A percentile compares a stretch with the other conserved stretches of the same genome.
These are phyloP conservation scores for Gnomoniopsis smithogilvyi DNA, from an alignment of 2,329 filamentous ascomycete species.

Conservation along the genomic window DNA sequence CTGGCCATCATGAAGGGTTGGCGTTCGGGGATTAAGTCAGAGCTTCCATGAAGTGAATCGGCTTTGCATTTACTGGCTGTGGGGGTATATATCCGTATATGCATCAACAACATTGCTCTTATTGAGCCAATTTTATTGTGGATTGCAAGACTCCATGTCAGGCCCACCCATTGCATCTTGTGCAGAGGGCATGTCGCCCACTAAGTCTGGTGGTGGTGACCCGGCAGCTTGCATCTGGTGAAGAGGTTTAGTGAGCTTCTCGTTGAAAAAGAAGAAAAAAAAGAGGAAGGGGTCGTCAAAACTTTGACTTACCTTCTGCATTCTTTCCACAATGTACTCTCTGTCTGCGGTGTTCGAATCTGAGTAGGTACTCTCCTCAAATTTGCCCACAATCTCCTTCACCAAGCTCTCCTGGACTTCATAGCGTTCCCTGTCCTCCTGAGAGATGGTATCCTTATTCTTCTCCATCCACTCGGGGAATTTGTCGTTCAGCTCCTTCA, in stretches of 20 bases:
- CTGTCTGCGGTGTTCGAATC: constrained; percentile 79
- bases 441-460: constrained; percentile 62
- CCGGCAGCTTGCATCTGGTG: constrained; percentile 92
- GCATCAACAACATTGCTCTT: neutral
- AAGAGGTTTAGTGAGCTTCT: too few species aligned
- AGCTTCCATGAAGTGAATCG: constrained; percentile 7
- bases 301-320: constrained; percentile 76
- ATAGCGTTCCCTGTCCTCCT: constrained; percentile 76
- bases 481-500: constrained; percentile 94
- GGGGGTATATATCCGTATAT: constrained; percentile 12
- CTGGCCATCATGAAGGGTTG: neutral
- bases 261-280: too few species aligned
- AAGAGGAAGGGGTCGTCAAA: neutral
- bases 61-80: constrained; percentile 21
- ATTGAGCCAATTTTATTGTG: constrained; percentile 43
- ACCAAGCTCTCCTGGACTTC: constrained; percentile 77
- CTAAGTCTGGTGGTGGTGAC: constrained; percentile 83
- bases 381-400: constrained; percentile 81
- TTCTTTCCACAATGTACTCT: constrained; percentile 92
- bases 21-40: constrained; percentile 4
- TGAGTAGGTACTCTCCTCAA: constrained; percentile 76
- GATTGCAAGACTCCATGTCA: constrained; percentile 58
- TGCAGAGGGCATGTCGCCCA: constrained; percentile 83
- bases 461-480: constrained; percentile 86
- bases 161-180: constrained; percentile 65